A percentile compares a stretch with the other conserved stretches of the same genome.
These are phyloP conservation scores for Tricholoma hemisulphureum DNA, from an alignment of 768 basidiomycete species.

Conservation along the genomic window DNA sequence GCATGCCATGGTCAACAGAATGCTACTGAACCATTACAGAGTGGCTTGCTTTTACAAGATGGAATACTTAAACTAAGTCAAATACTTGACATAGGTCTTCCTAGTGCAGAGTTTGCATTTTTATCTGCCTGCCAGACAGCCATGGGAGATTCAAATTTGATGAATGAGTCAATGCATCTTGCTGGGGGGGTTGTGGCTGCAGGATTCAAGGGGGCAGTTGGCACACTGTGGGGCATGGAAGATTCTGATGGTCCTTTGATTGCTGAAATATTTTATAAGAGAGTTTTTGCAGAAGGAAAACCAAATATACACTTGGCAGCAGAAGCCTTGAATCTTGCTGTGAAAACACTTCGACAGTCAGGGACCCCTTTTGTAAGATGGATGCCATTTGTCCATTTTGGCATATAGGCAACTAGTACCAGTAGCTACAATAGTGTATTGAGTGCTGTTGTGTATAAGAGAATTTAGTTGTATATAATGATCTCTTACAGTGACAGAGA, in stretches of 20 bases:
- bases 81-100: constrained; percentile 18
- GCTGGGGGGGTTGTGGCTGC: constrained; percentile 28
- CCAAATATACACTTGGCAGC: constrained; percentile 10
- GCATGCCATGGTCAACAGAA: constrained; percentile 26
- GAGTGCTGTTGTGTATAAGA: no score
- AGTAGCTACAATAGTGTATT: no score
- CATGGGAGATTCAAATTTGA: constrained; percentile 13
- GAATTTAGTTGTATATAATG: no score
- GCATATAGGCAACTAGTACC: no score
- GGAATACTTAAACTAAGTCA: constrained; percentile 23
- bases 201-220: constrained; percentile 24
- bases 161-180: constrained; percentile 34
- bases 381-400: no score
- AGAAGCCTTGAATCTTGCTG: constrained; percentile 11
- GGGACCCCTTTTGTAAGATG: constrained; percentile 5
- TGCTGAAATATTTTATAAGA: constrained; percentile 10
- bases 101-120: no score
- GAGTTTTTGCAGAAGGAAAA: constrained; percentile 2
- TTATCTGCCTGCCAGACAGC: no score
- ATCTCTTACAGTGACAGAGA: no score
- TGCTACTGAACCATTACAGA: constrained; percentile 15
- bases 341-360: constrained; percentile 5
- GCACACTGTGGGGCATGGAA: constrained; percentile 21
- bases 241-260: constrained; percentile 15
- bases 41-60: constrained; percentile 18